phyloP scores from a whole-genome alignment of 305 asterid genomes.

The Rubia tinctorum region DNA sequence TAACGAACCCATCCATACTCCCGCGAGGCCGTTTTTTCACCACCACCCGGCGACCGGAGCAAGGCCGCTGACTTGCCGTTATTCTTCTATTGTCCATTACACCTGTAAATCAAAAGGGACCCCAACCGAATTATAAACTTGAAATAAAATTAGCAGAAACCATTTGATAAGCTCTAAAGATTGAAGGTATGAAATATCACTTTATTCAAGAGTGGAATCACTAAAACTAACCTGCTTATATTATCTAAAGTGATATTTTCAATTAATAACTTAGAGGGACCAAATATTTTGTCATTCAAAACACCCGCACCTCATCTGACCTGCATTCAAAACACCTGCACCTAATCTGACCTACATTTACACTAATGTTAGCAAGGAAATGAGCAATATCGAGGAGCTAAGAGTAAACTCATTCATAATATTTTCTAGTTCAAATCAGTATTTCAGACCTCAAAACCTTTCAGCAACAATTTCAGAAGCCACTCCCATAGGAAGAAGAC shows the following conservation, averaged over 20 bases:
- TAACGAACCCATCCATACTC: constrained; percentile 73
- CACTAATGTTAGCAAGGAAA: neutral
- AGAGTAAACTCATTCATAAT: neutral
- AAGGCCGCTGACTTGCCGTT: no score
- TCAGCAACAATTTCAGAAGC: constrained; percentile 93
- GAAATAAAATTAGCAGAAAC: neutral
- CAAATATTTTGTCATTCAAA: constrained; percentile 67
- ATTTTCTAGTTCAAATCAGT: constrained; percentile 15
- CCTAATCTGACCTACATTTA: constrained; percentile 73
- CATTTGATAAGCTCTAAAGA: neutral
- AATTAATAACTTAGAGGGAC: constrained; percentile 82
- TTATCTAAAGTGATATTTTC: constrained; percentile 90
- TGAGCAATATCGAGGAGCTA: constrained; percentile 1
- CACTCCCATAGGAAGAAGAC: constrained; percentile 94
- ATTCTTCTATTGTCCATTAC: no score
- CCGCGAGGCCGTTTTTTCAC: constrained; percentile 89
- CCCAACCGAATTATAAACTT: no score
- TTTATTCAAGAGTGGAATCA: constrained; percentile 8
- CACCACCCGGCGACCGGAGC: constrained; percentile 23
- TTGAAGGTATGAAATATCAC: neutral
- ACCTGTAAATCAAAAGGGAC: no score
- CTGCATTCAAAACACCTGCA: constrained; percentile 73
- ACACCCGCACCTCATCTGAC: constrained; percentile 79
- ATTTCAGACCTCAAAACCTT: constrained; percentile 49
- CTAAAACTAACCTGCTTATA: constrained; percentile 61